Evolutionary conservation across 495 filamentous ascomycete species (phyloP), one percentile per base, ranked within the genome.

Genomic region (Trichoderma gamsii): DNA sequence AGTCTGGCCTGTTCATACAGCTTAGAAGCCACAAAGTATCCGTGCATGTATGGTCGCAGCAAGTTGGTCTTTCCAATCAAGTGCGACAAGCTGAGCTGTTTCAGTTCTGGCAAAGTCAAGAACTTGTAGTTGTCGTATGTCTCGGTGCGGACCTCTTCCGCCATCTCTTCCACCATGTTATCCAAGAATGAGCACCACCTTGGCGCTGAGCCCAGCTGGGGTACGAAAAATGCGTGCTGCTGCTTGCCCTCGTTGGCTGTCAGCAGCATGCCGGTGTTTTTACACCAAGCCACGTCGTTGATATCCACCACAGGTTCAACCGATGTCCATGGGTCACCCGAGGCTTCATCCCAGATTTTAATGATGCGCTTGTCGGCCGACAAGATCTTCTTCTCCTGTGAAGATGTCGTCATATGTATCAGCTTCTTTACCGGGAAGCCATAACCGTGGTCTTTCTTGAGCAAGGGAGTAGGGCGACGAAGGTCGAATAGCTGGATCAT

Each of bases 101-200:
- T 87, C 35, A 99, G 84, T 78, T 98, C 91, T 41, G 90, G 86
- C 65, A 90, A 75, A 6, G 94, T 96, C 67, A 99, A 81, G 86
- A 99, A 98, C 76, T 97, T 97, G 86, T 91, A 98, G 76, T 98
- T 97, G 77, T 98, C 96, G 80, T 97, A 99, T 16, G 96, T 89
- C 70, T 93, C 87, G 43, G 89, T 87, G 44, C 76, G 84, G 21
- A 76, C 76, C 71, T 85, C 82, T 74, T 96, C 93, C 3, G 93
- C 94, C 92, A 99, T 97, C 75, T 99, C 96, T 77, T 99, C 96
- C 18, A 97, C 96, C 65, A 99, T 83, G 73, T 94, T 96, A 74
- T 99, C 96, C 41, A 99, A 81, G 86, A 98, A 97, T 11, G 89
- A 88, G 74, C 96, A 98, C 96, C 96, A 99, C 72, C 84, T 90